Percentiles rank a stretch among this genome's conserved stretches.
These are phyloP conservation scores for Panaeolus cyanescens DNA, from an alignment of 768 basidiomycete genomes.

Conservation along the genomic window DNA sequence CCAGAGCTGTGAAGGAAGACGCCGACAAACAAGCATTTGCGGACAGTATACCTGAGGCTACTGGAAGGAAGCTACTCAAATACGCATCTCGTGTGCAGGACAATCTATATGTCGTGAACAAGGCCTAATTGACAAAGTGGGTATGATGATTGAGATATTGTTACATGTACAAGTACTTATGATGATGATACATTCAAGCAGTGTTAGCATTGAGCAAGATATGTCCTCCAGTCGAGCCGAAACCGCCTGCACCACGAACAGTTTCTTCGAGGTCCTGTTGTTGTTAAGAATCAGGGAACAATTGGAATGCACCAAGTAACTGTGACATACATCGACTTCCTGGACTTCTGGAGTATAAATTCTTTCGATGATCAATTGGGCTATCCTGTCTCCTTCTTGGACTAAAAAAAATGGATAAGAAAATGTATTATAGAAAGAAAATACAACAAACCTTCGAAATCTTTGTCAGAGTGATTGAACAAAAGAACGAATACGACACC, in stretches of 20 bases:
- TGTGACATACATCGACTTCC: constrained; percentile 75
- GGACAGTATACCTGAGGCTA: constrained; percentile 17
- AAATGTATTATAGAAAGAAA: neutral
- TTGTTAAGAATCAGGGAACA: constrained; percentile 2
- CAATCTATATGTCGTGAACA: constrained; percentile 67
- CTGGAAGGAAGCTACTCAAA: constrained; percentile 48
- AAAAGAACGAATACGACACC: constrained; percentile 89
- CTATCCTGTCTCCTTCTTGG: constrained; percentile 91
- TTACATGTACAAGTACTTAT: constrained; percentile 9
- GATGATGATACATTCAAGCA: neutral
- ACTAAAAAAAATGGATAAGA: constrained; percentile 49
- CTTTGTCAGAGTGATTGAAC: constrained; percentile 89
- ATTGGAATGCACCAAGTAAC: constrained; percentile 9
- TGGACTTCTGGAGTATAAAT: constrained; percentile 84
- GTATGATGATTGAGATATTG: constrained; percentile 9
- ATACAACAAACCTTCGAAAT: constrained; percentile 71
- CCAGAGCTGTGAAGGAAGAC: constrained; percentile 41
- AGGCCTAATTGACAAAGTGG: constrained; percentile 11
- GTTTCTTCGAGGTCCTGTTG: constrained; percentile 83
- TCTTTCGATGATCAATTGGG: constrained; percentile 90
- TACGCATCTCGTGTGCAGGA: constrained; percentile 51
- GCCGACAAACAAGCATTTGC: constrained; percentile 25
- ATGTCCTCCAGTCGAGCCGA: constrained; percentile 95
- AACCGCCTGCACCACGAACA: constrained; percentile 80
- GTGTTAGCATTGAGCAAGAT: constrained; percentile 36